These are phyloP conservation scores for Carex arenaria DNA, from an alignment of 202 grass and related monocot species.

Conservation along the genomic window DNA sequence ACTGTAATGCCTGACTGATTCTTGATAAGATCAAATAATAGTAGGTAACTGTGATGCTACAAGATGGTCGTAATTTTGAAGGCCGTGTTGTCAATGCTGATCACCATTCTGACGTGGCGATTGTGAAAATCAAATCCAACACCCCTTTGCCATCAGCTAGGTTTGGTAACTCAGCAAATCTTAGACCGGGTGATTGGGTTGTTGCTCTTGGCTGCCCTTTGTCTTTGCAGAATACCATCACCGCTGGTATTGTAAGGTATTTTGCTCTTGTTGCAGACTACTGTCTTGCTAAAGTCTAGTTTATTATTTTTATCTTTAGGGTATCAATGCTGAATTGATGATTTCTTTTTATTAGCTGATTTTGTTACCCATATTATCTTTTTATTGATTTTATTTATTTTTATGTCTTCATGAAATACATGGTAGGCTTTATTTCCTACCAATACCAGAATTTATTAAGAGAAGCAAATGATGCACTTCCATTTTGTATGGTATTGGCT, in stretches of 20 bases:
- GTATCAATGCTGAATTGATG: background rate
- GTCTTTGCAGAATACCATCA: constrained; percentile 84
- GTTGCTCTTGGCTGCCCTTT: constrained; percentile 68
- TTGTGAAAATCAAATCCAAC: constrained; percentile 82
- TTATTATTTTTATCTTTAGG: background rate
- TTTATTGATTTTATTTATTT: constrained; percentile 9
- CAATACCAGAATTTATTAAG: background rate
- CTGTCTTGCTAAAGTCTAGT: background rate
- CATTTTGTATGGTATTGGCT: background rate
- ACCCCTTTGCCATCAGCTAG: constrained; percentile 73
- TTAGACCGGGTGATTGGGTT: constrained; percentile 76
- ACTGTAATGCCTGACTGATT: background rate
- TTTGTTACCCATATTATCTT: background rate
- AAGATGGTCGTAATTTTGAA: constrained; percentile 78
- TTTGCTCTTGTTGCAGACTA: background rate
- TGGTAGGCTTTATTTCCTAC: background rate
- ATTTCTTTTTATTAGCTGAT: background rate
- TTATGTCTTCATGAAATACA: background rate
- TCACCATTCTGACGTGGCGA: constrained; percentile 53
- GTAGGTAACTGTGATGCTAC: constrained; percentile 81
- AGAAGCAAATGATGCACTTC: background rate
- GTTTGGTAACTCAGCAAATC: constrained; percentile 59
- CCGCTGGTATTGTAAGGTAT: constrained; percentile 91
- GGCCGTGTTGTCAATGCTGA: constrained; percentile 55
- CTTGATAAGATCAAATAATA: background rate